phyloP scores from a whole-genome alignment of 139 green algal species.

The Chara braunii region DNA sequence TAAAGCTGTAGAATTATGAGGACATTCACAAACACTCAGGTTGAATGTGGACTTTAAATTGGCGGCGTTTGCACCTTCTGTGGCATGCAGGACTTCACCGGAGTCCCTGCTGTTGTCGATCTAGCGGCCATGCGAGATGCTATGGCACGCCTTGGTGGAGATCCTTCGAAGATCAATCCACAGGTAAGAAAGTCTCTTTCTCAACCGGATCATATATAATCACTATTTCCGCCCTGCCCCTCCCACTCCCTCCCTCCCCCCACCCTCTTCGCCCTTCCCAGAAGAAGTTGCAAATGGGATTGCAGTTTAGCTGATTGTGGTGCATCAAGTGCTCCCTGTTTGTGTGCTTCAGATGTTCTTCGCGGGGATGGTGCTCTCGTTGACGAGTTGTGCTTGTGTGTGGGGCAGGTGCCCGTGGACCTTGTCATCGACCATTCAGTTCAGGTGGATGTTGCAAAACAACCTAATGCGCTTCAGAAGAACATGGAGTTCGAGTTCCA shows the following conservation, averaged over 20 bases:
- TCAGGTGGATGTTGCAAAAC: slow-evolving; percentile 34
- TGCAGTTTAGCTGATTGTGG: too few relatives aligned
- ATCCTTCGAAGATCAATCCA: slow-evolving; percentile 43
- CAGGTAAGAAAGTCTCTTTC: slow-evolving; percentile 16
- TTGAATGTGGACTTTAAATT: too few relatives aligned
- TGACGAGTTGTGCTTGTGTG: not conserved
- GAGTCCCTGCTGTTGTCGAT: slow-evolving; percentile 44
- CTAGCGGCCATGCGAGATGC: slow-evolving; percentile 48
- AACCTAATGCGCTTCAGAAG: slow-evolving; percentile 21
- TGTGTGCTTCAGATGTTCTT: not conserved
- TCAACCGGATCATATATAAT: too few relatives aligned
- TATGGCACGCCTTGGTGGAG: slow-evolving; percentile 35
- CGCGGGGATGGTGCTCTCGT: not conserved
- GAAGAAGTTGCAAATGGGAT: too few relatives aligned
- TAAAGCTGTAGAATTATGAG: too few relatives aligned
- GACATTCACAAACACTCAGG: too few relatives aligned
- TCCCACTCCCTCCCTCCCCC: too few relatives aligned
- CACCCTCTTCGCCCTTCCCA: too few relatives aligned
- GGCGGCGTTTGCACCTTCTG: too few relatives aligned
- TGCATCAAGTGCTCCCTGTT: too few relatives aligned
- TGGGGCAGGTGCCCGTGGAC: slow-evolving; percentile 43
- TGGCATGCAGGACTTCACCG: slow-evolving; percentile 40
- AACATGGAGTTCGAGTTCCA: slow-evolving; percentile 47
- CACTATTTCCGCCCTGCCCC: too few relatives aligned
- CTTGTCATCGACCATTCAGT: slow-evolving; percentile 51